Conservation (phyloP, 2,329 filamentous ascomycete genomes). For the Sarocladium strictum region DNA sequence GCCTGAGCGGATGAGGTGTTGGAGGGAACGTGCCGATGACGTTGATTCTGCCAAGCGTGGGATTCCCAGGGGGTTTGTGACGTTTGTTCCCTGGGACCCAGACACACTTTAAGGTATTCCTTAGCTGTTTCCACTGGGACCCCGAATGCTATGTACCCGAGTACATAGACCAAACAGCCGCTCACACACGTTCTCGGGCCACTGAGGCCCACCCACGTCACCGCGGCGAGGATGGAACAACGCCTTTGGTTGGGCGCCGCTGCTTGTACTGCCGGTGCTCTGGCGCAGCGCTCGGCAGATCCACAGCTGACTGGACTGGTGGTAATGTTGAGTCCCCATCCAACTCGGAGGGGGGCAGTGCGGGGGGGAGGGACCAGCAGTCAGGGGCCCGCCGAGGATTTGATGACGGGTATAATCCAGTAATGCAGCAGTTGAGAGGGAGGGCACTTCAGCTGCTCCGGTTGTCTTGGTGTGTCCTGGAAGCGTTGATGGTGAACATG, state of each 20-base stretch:
- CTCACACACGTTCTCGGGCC: not conserved
- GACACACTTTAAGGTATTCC: constrained; percentile 1
- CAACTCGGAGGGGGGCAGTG: constrained; percentile 2
- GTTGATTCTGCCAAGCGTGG: not conserved
- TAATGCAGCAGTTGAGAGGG: not conserved
- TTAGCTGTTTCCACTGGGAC: not conserved
- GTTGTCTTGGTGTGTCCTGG: too few relatives aligned
- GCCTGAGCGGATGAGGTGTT: not conserved
- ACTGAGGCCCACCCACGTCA: not conserved
- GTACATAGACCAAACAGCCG: not conserved
- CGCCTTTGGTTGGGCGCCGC: too few relatives aligned
- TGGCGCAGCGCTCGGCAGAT: too few relatives aligned
- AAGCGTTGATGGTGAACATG: too few relatives aligned
- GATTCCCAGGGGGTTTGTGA: not conserved
- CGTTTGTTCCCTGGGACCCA: not conserved
- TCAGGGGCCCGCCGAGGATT: not conserved
- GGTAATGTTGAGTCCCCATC: not conserved
- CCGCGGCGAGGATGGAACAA: not conserved
- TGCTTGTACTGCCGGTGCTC: too few relatives aligned
- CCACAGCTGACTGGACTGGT: not conserved
- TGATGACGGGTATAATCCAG: not conserved
- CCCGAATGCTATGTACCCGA: too few relatives aligned
- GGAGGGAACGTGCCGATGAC: constrained; percentile 1
- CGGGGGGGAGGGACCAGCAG: not conserved
- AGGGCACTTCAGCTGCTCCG: not conserved